A percentile compares a stretch with the other conserved stretches of the same genome.
Conservation (phyloP, 768 basidiomycete genomes). For the Coprinopsis marcescibilis region DNA sequence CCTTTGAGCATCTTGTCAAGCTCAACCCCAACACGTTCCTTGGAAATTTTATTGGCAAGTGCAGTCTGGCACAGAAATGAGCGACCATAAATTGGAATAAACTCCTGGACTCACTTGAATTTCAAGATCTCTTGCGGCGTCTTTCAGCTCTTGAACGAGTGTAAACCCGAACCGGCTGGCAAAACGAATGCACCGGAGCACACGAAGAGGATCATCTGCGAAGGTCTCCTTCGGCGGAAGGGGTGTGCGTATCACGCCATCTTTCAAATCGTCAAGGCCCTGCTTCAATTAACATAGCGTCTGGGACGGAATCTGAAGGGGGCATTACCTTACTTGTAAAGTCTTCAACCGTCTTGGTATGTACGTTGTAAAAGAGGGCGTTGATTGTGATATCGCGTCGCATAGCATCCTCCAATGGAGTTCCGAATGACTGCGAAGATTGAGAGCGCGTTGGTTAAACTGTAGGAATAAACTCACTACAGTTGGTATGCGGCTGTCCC, state of each 20-base stretch:
- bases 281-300: conserved; percentile 23
- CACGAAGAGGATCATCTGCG: conserved; percentile 86
- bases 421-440: conserved; percentile 71
- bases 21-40: conserved; percentile 90
- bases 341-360: conserved; percentile 82
- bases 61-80: conserved; percentile 44
- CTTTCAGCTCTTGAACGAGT: conserved; percentile 61
- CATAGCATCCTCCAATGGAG: conserved; percentile 85
- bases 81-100: conserved; percentile 20
- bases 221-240: conserved; percentile 85
- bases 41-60: conserved; percentile 72
- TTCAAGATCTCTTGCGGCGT: conserved; percentile 51
- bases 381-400: conserved; percentile 95
- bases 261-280: conserved; percentile 80
- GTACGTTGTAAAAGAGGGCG: conserved; percentile 92
- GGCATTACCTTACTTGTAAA: conserved; percentile 63
- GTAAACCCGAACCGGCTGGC: conserved; percentile 85
- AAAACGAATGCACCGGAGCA: conserved; percentile 88
- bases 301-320: neutral
- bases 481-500: conserved; percentile 83
- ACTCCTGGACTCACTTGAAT: conserved; percentile 49
- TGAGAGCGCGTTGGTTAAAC: neutral
- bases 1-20: conserved; percentile 92
- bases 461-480: conserved; percentile 49
- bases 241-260: conserved; percentile 83